A percentile compares a stretch with the other conserved stretches of the same genome.
These are phyloP conservation scores for Colletotrichum paranaense DNA, from an alignment of 2,329 filamentous ascomycete species.

Conservation along the genomic window DNA sequence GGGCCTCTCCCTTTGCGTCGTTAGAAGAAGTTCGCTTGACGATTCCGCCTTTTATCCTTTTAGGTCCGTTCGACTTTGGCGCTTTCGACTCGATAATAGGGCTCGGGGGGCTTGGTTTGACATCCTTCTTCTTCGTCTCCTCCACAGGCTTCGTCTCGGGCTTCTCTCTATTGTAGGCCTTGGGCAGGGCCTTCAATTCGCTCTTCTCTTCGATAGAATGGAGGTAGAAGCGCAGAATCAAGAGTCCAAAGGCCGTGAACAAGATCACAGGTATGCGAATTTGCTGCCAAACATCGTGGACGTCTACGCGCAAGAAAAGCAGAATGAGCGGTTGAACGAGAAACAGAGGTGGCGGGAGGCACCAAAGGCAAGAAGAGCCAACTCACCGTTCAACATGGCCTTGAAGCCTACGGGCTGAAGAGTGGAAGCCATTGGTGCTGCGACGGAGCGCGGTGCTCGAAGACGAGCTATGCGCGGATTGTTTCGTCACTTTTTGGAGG, in stretches of 20 bases:
- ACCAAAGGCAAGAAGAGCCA: background rate
- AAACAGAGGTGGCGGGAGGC: background rate
- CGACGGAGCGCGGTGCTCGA: conserved; percentile 17
- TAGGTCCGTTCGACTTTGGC: conserved; percentile 54
- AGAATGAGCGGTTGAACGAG: conserved; percentile 1
- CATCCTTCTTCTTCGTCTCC: conserved; percentile 17
- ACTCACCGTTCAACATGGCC: conserved; percentile 27
- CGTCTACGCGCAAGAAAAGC: conserved; percentile 8
- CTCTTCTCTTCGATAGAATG: conserved; percentile 28
- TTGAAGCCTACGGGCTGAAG: conserved; percentile 11
- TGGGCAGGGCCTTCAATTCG: conserved; percentile 31
- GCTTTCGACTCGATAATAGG: conserved; percentile 41
- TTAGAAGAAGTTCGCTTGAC: conserved; percentile 32
- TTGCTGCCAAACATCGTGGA: conserved; percentile 36
- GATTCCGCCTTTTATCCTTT: conserved; percentile 60
- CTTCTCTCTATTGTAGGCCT: conserved; percentile 23
- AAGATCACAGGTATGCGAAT: conserved; percentile 35
- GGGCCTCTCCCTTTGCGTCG: conserved; percentile 41
- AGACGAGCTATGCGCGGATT: conserved; percentile 10
- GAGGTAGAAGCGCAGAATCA: conserved; percentile 35
- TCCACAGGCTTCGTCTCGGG: conserved; percentile 26
- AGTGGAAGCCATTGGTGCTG: conserved; percentile 15
- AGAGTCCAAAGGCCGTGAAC: conserved; percentile 25
- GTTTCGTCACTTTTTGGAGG: conserved; percentile 7
- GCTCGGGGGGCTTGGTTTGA: conserved; percentile 33